phyloP scores from a whole-genome alignment of 2,329 filamentous ascomycete species.

The Diaporthe capsici region DNA sequence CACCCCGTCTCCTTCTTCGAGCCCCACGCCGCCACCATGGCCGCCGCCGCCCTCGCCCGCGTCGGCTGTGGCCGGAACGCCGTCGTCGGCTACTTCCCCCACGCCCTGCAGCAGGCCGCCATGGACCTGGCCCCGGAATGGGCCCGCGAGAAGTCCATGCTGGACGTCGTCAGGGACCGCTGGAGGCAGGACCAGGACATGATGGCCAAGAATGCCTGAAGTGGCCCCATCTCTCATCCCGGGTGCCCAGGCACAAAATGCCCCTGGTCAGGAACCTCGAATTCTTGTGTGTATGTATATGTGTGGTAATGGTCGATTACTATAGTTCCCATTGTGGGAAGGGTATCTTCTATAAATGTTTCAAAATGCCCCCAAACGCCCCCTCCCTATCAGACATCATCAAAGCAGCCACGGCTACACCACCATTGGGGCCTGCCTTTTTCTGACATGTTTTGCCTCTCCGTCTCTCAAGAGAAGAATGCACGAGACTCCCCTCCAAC shows the following conservation, averaged over 20 bases:
- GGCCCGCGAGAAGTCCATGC: not conserved
- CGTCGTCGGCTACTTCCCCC: conserved; percentile 44
- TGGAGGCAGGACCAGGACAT: conserved; percentile 33
- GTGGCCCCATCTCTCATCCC: not conserved
- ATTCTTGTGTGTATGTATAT: not conserved
- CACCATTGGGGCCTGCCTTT: not conserved
- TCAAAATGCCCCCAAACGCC: not conserved
- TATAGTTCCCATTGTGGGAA: conserved; percentile 39
- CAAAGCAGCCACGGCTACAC: not conserved
- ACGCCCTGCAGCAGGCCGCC: conserved; percentile 41
- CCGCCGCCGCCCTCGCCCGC: conserved; percentile 43
- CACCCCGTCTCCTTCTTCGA: conserved; percentile 39
- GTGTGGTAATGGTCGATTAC: not conserved
- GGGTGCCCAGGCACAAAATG: not conserved
- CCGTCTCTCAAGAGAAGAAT: not conserved
- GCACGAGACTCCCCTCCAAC: not conserved
- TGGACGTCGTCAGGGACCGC: conserved; percentile 8
- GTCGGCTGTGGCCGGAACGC: conserved; percentile 44
- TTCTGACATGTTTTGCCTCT: not conserved
- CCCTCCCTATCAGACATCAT: not conserved
- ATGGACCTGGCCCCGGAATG: conserved; percentile 36
- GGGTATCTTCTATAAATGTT: conserved; percentile 40
- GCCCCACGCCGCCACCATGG: conserved; percentile 44
- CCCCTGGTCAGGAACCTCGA: not conserved
- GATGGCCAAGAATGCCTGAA: conserved; percentile 27